Percentiles rank a stretch among this genome's conserved stretches.
Evolutionary conservation across 2,329 filamentous ascomycete genomes (phyloP).

Genomic region (Penicillium crustosum): DNA sequence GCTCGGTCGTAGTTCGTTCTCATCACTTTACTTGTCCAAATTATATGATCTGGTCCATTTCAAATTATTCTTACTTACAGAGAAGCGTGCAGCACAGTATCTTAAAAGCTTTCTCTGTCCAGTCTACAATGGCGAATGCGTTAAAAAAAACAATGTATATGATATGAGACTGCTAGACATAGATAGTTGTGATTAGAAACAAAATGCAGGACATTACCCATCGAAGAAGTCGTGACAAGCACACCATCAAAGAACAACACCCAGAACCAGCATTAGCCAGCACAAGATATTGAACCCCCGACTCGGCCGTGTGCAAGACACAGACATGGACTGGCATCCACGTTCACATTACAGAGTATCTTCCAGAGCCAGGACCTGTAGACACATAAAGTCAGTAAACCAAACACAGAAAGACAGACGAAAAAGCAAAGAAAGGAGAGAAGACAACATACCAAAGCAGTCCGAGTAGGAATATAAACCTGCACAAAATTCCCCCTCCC

Average conservation of each 20-base stretch:
- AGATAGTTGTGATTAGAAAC: neutral
- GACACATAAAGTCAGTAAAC: neutral
- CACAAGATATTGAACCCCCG: neutral
- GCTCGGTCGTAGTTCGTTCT: neutral
- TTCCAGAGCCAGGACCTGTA: conserved; percentile 57
- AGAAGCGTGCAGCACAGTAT: neutral
- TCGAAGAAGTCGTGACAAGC: neutral
- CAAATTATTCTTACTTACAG: neutral
- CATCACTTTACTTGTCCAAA: neutral
- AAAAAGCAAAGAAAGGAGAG: neutral
- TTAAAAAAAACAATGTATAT: neutral
- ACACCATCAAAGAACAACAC: neutral
- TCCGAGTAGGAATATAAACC: conserved; percentile 82
- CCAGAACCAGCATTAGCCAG: neutral
- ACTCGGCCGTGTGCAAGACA: neutral
- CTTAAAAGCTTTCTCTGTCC: neutral
- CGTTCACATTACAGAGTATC: conserved; percentile 35
- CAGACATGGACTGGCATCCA: neutral
- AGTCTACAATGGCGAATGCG: neutral
- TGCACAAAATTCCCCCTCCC: conserved; percentile 85
- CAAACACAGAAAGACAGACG: neutral
- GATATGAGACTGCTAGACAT: neutral
- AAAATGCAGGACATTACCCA: neutral
- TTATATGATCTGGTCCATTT: neutral
- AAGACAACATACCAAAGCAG: conserved; percentile 68